Evolutionary conservation across 164 flowering plant genomes (phyloP).

Genomic region (Dillenia turbinata): DNA sequence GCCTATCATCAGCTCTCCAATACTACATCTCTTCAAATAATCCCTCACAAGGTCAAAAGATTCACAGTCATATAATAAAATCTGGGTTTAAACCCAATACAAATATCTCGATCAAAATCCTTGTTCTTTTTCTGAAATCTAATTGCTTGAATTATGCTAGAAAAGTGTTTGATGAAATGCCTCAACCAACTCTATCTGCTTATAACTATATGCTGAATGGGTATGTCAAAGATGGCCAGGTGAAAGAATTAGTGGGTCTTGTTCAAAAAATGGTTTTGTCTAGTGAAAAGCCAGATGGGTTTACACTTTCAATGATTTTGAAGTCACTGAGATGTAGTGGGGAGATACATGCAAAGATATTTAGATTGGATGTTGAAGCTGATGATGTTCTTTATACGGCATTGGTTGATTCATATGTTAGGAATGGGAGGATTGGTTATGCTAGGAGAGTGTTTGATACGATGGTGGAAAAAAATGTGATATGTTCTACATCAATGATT

Average conservation of each 20-base stretch:
- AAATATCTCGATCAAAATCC: conserved; percentile 69
- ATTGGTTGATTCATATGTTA: conserved; percentile 70
- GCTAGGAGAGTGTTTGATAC: conserved; percentile 70
- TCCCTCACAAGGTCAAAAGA: conserved; percentile 61
- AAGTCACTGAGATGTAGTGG: conserved; percentile 49
- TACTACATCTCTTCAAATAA: conserved; percentile 53
- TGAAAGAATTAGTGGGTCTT: conserved; percentile 39
- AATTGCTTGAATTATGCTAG: conserved; percentile 48
- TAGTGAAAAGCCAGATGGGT: conserved; percentile 65
- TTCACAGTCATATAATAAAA: conserved; percentile 69
- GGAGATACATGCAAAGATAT: conserved; percentile 61
- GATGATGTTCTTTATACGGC: conserved; percentile 74
- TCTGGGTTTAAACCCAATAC: conserved; percentile 56
- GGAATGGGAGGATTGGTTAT: conserved; percentile 51
- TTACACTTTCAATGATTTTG: conserved; percentile 69
- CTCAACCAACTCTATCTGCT: conserved; percentile 55
- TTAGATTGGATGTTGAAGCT: conserved; percentile 37
- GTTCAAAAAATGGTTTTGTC: conserved; percentile 33
- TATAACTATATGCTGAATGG: conserved; percentile 78
- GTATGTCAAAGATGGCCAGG: conserved; percentile 44
- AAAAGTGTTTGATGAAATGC: conserved; percentile 67
- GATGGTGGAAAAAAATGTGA: conserved; percentile 57
- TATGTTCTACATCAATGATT: conserved; percentile 85
- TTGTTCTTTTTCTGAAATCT: conserved; percentile 54
- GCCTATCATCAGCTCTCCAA: conserved; percentile 56